phyloP scores from a whole-genome alignment of 2,329 filamentous ascomycete species.

The Aulographum hederae region DNA sequence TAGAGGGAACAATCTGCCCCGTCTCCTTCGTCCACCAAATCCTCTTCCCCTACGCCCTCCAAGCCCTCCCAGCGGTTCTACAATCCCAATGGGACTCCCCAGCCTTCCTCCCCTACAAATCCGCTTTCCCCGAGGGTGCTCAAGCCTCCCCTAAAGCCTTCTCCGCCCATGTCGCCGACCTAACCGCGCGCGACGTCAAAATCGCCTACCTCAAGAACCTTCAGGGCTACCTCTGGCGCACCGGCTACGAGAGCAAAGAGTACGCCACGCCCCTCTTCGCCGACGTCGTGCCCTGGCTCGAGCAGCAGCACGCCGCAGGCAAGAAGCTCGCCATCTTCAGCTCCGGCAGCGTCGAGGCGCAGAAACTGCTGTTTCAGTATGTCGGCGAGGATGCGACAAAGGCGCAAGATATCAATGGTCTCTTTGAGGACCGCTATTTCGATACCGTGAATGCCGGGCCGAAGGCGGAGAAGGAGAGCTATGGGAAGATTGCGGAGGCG shows the following conservation, averaged over 20 bases:
- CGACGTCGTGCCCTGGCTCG: constrained; percentile 50
- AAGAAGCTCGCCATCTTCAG: constrained; percentile 57
- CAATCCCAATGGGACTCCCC: constrained; percentile 47
- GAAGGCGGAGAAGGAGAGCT: constrained; percentile 51
- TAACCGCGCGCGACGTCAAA: constrained; percentile 5
- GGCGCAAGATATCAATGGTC: constrained; percentile 23
- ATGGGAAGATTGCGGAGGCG: constrained; percentile 41
- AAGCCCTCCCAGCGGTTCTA: constrained; percentile 45
- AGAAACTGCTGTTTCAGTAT: constrained; percentile 62
- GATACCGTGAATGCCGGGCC: constrained; percentile 66
- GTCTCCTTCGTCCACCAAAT: constrained; percentile 51
- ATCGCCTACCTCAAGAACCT: constrained; percentile 9
- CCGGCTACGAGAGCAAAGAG: constrained; percentile 51
- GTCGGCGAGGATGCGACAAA: constrained; percentile 15
- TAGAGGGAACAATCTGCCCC: constrained; percentile 68
- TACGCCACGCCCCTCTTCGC: constrained; percentile 56
- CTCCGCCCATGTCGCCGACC: constrained; percentile 8
- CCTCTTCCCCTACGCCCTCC: constrained; percentile 63
- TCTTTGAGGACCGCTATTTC: constrained; percentile 28
- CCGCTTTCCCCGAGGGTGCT: constrained; percentile 50
- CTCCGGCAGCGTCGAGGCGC: constrained; percentile 61
- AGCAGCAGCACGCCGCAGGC: constrained; percentile 36
- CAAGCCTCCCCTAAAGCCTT: constrained; percentile 40
- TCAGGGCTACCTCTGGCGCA: constrained; percentile 53
- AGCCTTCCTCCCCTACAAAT: constrained; percentile 36